Conservation (phyloP, 2,329 filamentous ascomycete genomes). For the Beauveria sp. region DNA sequence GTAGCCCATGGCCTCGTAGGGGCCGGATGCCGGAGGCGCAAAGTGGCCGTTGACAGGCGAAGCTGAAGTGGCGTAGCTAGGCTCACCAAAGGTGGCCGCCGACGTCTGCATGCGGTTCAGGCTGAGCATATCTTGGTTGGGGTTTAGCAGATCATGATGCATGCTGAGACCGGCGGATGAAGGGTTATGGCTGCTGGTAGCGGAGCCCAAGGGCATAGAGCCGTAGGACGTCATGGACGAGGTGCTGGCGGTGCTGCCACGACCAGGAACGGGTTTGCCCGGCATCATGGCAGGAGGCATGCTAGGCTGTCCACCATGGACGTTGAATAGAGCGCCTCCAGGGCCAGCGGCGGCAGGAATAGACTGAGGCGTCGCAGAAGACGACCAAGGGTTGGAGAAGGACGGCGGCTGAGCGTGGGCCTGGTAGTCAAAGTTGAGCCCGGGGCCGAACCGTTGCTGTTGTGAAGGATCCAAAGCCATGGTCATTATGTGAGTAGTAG, state of each 20-base stretch:
- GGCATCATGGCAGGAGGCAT: constrained; percentile 50
- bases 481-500: constrained; percentile 58
- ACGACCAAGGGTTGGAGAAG: constrained; percentile 87
- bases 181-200: constrained; percentile 61
- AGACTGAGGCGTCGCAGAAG: constrained; percentile 36
- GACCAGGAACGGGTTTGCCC: constrained; percentile 37
- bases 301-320: constrained; percentile 37
- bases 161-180: constrained; percentile 39
- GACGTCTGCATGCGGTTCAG: constrained; percentile 57
- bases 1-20: constrained; percentile 73
- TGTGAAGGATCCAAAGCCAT: constrained; percentile 92
- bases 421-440: constrained; percentile 71
- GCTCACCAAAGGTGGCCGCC: constrained; percentile 59
- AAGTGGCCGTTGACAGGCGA: constrained; percentile 61
- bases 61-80: constrained; percentile 58
- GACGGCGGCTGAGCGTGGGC: constrained; percentile 50
- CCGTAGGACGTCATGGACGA: constrained; percentile 62
- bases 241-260: constrained; percentile 51
- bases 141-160: constrained; percentile 53
- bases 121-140: constrained; percentile 66
- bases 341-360: constrained; percentile 33
- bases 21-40: constrained; percentile 53
- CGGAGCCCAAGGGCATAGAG: constrained; percentile 64
- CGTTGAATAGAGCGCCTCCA: constrained; percentile 55
- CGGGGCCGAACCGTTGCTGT: constrained; percentile 68